Evolutionary conservation across 164 flowering plant genomes (phyloP), one percentile per base, ranked within the genome.

Genomic region (Santalum album): DNA sequence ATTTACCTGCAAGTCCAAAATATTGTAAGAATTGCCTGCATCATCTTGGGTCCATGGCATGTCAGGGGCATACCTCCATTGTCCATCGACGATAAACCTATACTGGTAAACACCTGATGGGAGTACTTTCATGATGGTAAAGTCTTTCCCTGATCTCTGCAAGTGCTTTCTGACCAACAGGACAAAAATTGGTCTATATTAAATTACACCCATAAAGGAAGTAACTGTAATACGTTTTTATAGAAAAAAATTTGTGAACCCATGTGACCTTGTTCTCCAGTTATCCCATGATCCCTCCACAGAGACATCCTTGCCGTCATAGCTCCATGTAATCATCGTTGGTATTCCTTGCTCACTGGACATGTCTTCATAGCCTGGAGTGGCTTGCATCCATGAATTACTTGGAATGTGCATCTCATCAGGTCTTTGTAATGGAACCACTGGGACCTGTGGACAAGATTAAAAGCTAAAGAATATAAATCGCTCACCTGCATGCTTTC

Each of bases 281-380:
- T 78, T 62, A 67, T 90, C 96, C 98, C 98, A 90, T 47, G 98
- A 87, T 48, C 98, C 98, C 64, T 83, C 88, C 39, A 90, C 77
- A 35, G 78, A 78, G 19, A 90, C 96, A 39, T 78, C 72, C 54
- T 72, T 80, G 56, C 91, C 98, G 47, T 82, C 96, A 68, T 82
- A 57, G 66, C 72, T 76, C 98, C 96, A 90, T 34, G 87, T 85
- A 49, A 87, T 75, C 87, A 90, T 71, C n/a, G 84, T 80, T 26
- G 96, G 96, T 56, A 90, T 81, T 49, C 92, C 86, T 69, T 78
- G 77, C 62, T 85, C 95, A 54, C 49, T 64, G 40, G 32, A 56
- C 58, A 57, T 51, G 25, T 85, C 90, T 36, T 89, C 95, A 59
- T 73, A 69, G 0, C 71, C 78, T 12, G 76, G 48, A 47, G 63